Percentiles rank a stretch among this genome's conserved stretches.
These are phyloP conservation scores for Coemansia sp. DNA, from an alignment of 192 early-diverging fungal genomes.

Conservation along the genomic window DNA sequence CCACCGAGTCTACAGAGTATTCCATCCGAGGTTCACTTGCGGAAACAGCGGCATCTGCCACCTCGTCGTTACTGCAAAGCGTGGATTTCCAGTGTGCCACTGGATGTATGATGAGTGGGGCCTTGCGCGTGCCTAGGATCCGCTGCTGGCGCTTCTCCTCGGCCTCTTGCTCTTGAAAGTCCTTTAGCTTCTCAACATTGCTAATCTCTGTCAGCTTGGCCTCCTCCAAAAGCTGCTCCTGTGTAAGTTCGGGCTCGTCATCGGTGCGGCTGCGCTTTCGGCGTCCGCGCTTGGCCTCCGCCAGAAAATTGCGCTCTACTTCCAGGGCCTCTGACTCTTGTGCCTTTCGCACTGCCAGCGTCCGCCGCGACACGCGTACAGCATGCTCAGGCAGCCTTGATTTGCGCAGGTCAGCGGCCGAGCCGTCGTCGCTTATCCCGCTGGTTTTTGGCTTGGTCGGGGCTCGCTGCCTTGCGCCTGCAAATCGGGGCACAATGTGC, in stretches of 20 bases:
- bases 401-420: not conserved
- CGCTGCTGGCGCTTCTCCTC: conserved; percentile 36
- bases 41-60: not conserved
- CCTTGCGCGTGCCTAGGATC: conserved; percentile 15
- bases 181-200: conserved; percentile 30
- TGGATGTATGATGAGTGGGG: conserved; percentile 40
- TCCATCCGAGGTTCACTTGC: not conserved
- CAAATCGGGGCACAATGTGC: conserved; percentile 36
- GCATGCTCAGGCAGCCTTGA: conserved; percentile 13
- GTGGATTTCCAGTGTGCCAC: conserved; percentile 36
- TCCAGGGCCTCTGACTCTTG: conserved; percentile 29
- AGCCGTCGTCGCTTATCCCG: not conserved
- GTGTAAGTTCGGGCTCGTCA: conserved; percentile 21
- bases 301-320: conserved; percentile 30
- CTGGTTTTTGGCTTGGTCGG: not conserved
- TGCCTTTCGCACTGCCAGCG: conserved; percentile 44
- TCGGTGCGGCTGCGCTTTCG: not conserved
- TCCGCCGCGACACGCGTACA: conserved; percentile 35
- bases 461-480: conserved; percentile 5
- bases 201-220: conserved; percentile 40
- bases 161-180: conserved; percentile 37
- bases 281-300: conserved; percentile 22
- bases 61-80: not conserved
- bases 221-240: conserved; percentile 47
- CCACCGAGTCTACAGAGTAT: conserved; percentile 30